Evolutionary conservation across 305 asterid species (phyloP), one percentile per base, ranked within the genome.

Genomic region (Fraxinus latifolia): DNA sequence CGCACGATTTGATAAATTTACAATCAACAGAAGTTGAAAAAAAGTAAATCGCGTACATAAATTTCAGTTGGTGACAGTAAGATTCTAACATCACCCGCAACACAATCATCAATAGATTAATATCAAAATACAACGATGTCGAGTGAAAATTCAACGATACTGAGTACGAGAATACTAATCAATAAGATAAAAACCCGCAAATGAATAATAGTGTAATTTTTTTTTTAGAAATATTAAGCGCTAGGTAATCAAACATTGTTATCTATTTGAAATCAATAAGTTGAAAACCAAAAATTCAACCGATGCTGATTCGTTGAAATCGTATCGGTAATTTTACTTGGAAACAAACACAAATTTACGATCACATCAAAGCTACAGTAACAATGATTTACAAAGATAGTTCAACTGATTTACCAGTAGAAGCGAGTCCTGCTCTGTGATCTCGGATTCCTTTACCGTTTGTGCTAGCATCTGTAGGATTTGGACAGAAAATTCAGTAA

Each of bases 381-480:
- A 62, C 17, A 31, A 37, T 19, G 47, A 73, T 58, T 36, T 0
- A 34, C 0, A 19, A 58, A 53, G 47, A 15, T 5, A 29, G 31
- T 14, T 32, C 37, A 17, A 82, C 84, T 70, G 82, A 81, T 73
- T 83, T 87, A 95, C 99, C 37, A 95, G 93, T 25, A 95, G 93
- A 68, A 95, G 96, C 23, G 99, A 95, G 80, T 94, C 97, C 95
- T 93, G 99, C 89, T 93, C 97, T 1, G 97, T 91, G 80, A 95
- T 94, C 91, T 93, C 97, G 78, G 97, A 83, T 81, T 93, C 94
- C 91, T 92, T 92, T 86, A 94, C 84, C 82, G 93, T 90, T 88
- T 95, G 97, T 17, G 94, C 96, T 33, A 93, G 96, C 76, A 92
- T 97, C 99, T 95, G 92, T 12, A 79, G 74, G 81, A 82, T 85